Conservation (phyloP, 495 filamentous ascomycete genomes). For the Cladorrhinum samala region DNA sequence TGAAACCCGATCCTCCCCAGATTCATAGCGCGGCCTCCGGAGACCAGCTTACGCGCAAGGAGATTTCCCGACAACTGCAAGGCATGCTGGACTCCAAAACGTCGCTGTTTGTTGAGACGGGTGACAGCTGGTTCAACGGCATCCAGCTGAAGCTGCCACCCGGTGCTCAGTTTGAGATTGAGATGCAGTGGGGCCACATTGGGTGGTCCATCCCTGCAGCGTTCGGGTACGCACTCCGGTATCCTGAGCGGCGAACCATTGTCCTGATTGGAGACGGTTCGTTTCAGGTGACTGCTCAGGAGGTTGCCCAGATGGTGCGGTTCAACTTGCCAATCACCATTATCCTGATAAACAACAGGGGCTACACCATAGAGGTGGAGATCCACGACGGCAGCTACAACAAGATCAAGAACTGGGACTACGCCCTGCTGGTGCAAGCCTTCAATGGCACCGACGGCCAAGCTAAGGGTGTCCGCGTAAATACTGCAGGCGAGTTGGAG, state of each 20-base stretch:
- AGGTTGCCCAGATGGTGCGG: conserved; percentile 26
- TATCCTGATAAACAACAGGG: conserved; percentile 40
- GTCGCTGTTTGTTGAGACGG: conserved; percentile 18
- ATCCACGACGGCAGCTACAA: conserved; percentile 39
- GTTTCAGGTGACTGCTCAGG: conserved; percentile 28
- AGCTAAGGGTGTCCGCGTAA: conserved; percentile 14
- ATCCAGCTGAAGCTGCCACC: conserved; percentile 15
- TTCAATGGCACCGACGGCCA: conserved; percentile 18
- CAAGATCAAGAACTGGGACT: conserved; percentile 25
- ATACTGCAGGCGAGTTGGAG: conserved; percentile 17
- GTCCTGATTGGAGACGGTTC: conserved; percentile 24
- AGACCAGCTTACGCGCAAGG: conserved; percentile 16
- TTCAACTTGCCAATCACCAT: conserved; percentile 24
- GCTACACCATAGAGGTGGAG: conserved; percentile 47
- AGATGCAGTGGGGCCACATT: conserved; percentile 29
- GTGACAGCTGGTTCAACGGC: conserved; percentile 25
- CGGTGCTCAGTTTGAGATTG: conserved; percentile 24
- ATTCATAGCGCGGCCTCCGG: conserved; percentile 6
- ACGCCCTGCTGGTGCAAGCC: conserved; percentile 16
- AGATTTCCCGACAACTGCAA: conserved; percentile 16
- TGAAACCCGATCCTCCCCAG: conserved; percentile 12
- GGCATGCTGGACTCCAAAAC: conserved; percentile 9
- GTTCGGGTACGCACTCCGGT: conserved; percentile 19
- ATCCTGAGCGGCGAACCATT: conserved; percentile 15
- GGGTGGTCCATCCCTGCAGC: conserved; percentile 24